Percentiles rank a stretch among this genome's conserved stretches.
These are phyloP conservation scores for Cytidiella melzeri DNA, from an alignment of 768 basidiomycete genomes.

Conservation along the genomic window DNA sequence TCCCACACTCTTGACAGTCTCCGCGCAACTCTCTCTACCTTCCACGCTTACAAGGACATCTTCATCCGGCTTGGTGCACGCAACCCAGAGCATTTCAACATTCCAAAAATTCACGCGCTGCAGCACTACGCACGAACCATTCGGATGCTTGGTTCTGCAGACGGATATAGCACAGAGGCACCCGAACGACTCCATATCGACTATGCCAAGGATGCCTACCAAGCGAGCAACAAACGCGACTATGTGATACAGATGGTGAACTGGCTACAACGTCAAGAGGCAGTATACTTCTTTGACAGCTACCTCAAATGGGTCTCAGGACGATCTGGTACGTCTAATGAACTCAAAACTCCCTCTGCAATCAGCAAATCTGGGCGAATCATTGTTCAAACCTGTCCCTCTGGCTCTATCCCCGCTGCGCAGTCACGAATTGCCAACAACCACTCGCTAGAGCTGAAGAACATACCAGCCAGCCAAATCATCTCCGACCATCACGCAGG, in stretches of 20 bases:
- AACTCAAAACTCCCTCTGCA: neutral
- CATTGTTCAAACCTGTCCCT: too few relatives aligned
- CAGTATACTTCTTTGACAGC: conserved; percentile 21
- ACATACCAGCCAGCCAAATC: neutral
- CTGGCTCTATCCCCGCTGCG: neutral
- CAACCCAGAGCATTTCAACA: conserved; percentile 19
- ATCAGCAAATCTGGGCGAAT: neutral
- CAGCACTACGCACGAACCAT: conserved; percentile 17
- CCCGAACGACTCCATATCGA: conserved; percentile 36
- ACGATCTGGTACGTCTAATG: neutral
- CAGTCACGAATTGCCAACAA: neutral
- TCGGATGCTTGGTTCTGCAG: conserved; percentile 10
- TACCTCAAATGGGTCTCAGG: conserved; percentile 18
- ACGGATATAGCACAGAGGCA: conserved; percentile 25
- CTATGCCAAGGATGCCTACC: conserved; percentile 30
- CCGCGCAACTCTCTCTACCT: conserved; percentile 1
- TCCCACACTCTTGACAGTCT: conserved; percentile 10
- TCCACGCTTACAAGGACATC: conserved; percentile 32
- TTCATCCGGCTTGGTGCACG: conserved; percentile 31
- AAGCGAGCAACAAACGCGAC: conserved; percentile 18
- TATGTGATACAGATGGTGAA: conserved; percentile 33
- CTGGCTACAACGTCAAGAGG: conserved; percentile 32
- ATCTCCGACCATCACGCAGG: neutral
- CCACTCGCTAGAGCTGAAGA: neutral
- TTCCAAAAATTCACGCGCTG: conserved; percentile 23